Evolutionary conservation across 495 filamentous ascomycete species (phyloP).

Genomic region (Lophiostoma macrostomum): DNA sequence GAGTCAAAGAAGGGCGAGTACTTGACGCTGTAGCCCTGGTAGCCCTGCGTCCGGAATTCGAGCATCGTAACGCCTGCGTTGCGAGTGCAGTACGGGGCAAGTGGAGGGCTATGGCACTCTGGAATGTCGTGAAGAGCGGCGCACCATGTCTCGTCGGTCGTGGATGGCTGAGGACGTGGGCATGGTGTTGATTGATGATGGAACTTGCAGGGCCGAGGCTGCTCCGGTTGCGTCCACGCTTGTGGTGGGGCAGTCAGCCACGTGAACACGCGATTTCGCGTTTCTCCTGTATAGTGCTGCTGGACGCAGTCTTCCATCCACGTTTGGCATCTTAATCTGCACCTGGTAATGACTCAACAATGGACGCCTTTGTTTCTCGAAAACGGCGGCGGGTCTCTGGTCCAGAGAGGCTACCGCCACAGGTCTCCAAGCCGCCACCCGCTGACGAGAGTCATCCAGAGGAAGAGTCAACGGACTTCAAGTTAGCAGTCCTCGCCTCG

Average conservation of each 20-base stretch:
- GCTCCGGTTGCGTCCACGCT: too few relatives aligned
- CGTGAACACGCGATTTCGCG: conserved; percentile 6
- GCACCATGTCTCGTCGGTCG: not conserved
- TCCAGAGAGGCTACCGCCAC: conserved; percentile 1
- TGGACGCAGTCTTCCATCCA: not conserved
- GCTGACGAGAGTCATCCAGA: conserved; percentile 34
- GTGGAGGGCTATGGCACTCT: not conserved
- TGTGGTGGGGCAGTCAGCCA: not conserved
- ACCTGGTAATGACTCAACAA: too few relatives aligned
- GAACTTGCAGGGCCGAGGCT: too few relatives aligned
- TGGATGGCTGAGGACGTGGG: too few relatives aligned
- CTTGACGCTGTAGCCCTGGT: conserved; percentile 91
- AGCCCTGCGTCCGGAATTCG: conserved; percentile 87
- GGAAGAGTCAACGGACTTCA: conserved; percentile 82
- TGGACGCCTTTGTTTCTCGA: conserved; percentile 58
- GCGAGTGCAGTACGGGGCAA: not conserved
- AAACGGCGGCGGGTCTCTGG: conserved; percentile 46
- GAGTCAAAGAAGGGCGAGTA: conserved; percentile 98
- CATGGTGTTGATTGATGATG: too few relatives aligned
- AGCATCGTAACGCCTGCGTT: conserved; percentile 58
- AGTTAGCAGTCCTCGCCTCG: conserved; percentile 78
- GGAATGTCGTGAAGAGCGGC: not conserved
- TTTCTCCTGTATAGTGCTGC: not conserved
- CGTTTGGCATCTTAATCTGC: too few relatives aligned
- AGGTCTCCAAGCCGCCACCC: not conserved